phyloP scores from a whole-genome alignment of 495 filamentous ascomycete species.

The Hypoxylon subgilvum region DNA sequence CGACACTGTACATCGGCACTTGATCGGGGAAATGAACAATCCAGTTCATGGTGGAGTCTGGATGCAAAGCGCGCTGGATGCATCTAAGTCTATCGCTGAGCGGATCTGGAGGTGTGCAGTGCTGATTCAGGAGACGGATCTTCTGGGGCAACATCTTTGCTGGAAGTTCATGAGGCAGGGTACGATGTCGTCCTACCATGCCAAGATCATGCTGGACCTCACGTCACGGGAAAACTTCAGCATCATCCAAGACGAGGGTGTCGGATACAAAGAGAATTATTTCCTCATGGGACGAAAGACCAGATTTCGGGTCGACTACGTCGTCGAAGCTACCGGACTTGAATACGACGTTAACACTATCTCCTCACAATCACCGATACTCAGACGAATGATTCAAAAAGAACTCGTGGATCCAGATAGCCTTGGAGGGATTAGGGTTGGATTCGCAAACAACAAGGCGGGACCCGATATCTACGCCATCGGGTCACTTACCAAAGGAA shows the following conservation, averaged over 20 bases:
- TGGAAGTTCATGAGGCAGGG: slow-evolving; percentile 4
- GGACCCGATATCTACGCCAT: neutral
- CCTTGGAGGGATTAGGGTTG: neutral
- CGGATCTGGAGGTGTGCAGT: neutral
- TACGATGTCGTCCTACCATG: neutral
- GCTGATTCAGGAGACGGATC: neutral
- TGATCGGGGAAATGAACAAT: neutral
- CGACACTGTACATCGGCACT: neutral
- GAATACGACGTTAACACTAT: neutral
- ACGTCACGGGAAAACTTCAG: neutral
- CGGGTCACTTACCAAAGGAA: slow-evolving; percentile 9
- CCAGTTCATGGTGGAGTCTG: neutral
- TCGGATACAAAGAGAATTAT: neutral
- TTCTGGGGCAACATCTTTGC: neutral
- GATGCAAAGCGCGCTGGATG: neutral
- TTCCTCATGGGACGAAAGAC: neutral
- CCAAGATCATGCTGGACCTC: neutral
- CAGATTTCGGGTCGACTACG: neutral
- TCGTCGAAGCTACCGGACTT: slow-evolving; percentile 2
- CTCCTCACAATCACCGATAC: neutral
- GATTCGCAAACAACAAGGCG: neutral
- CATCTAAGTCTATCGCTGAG: neutral
- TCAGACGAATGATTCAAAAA: neutral
- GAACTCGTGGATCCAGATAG: neutral
- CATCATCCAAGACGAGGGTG: neutral